phyloP scores from a whole-genome alignment of 306 rosid genomes.

The Lathyrus aphaca region DNA sequence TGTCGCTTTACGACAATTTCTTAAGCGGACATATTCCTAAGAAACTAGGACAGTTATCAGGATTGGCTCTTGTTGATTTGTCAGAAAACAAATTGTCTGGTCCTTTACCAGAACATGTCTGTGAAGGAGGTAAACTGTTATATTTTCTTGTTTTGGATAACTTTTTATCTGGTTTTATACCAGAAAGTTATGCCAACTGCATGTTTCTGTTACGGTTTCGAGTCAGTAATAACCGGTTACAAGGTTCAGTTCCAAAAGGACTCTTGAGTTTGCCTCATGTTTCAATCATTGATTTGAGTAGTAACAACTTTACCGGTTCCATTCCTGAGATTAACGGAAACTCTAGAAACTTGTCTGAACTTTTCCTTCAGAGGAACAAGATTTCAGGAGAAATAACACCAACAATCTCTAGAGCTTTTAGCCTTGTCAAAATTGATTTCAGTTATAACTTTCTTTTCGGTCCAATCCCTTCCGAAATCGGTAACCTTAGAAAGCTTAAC shows the following conservation, averaged over 20 bases:
- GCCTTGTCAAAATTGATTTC: slow-evolving; percentile 82
- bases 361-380: slow-evolving; percentile 74
- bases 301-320: slow-evolving; percentile 66
- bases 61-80: slow-evolving; percentile 72
- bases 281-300: slow-evolving; percentile 75
- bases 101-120: slow-evolving; percentile 73
- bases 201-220: slow-evolving; percentile 74
- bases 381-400: slow-evolving; percentile 79
- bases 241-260: slow-evolving; percentile 73
- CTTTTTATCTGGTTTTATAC: slow-evolving; percentile 73
- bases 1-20: slow-evolving; percentile 80
- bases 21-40: slow-evolving; percentile 71
- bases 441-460: slow-evolving; percentile 78
- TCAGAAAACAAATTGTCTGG: slow-evolving; percentile 82
- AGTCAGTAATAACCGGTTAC: slow-evolving; percentile 64
- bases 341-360: slow-evolving; percentile 77
- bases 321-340: slow-evolving; percentile 56
- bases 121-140: slow-evolving; percentile 62
- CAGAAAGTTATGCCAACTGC: slow-evolving; percentile 66
- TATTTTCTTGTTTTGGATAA: slow-evolving; percentile 80
- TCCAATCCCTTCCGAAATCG: slow-evolving; percentile 83
- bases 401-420: slow-evolving; percentile 64
- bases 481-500: slow-evolving; percentile 67
- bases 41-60: slow-evolving; percentile 70
- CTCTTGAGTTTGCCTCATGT: slow-evolving; percentile 73